These are phyloP conservation scores for Cercospora nicotianae DNA, from an alignment of 2,329 filamentous ascomycete species.

Conservation along the genomic window DNA sequence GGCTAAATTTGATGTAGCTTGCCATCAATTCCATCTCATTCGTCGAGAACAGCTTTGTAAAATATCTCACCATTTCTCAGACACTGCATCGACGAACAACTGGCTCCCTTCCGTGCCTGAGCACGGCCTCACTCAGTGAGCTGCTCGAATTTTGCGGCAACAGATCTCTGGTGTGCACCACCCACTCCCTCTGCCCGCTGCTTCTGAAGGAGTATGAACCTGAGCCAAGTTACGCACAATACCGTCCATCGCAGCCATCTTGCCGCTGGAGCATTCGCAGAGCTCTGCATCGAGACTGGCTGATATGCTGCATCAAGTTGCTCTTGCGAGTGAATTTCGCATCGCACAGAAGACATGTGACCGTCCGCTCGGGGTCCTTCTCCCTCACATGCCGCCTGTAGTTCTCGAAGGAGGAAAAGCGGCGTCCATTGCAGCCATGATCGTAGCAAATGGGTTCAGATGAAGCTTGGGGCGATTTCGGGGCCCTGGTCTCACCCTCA, in stretches of 20 bases:
- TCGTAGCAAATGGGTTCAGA: not conserved
- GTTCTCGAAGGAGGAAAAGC: not conserved
- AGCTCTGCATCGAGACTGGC: not conserved
- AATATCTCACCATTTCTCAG: not conserved
- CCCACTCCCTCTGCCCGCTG: not conserved
- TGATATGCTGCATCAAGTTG: not conserved
- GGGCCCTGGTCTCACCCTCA: not conserved
- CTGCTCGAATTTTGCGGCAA: not conserved
- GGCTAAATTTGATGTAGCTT: not conserved
- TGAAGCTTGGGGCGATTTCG: not conserved
- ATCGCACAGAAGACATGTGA: not conserved
- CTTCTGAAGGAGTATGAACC: not conserved
- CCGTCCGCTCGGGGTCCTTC: not conserved
- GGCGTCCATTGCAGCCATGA: not conserved
- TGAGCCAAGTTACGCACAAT: not conserved
- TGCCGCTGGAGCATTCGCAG: not conserved
- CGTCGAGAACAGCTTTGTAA: not conserved
- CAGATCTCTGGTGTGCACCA: not conserved
- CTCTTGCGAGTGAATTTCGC: not conserved
- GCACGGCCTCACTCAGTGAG: not conserved
- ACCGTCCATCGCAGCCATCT: not conserved
- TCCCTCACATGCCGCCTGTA: not conserved
- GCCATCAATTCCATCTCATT: not conserved
- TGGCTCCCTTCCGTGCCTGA: not conserved
- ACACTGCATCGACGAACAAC: not conserved